Percentiles rank a stretch among this genome's conserved stretches.
These are phyloP conservation scores for Penicillium brevicompactum DNA, from an alignment of 2,329 filamentous ascomycete genomes.

Conservation along the genomic window DNA sequence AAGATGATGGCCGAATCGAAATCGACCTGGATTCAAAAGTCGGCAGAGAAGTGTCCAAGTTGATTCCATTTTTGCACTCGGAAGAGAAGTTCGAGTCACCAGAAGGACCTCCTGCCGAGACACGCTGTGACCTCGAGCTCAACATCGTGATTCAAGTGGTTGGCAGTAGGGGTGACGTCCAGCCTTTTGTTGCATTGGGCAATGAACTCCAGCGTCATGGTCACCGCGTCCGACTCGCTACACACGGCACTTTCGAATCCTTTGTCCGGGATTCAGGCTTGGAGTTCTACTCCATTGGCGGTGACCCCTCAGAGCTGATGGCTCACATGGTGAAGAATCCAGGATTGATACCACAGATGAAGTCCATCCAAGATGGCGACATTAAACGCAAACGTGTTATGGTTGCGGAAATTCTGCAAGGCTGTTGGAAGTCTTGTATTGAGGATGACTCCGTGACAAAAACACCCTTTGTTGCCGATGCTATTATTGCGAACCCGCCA, in stretches of 20 bases:
- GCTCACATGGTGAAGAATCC: conserved; percentile 51
- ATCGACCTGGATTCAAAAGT: conserved; percentile 25
- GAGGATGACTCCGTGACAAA: conserved; percentile 18
- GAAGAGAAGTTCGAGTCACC: conserved; percentile 1
- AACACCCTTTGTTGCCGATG: conserved; percentile 51
- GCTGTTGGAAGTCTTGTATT: conserved; percentile 36
- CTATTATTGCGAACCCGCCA: conserved; percentile 55
- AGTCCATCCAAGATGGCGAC: conserved; percentile 31
- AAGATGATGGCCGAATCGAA: conserved; percentile 25
- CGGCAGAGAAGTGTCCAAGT: conserved; percentile 17
- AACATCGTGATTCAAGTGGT: conserved; percentile 58
- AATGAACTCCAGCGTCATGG: conserved; percentile 49
- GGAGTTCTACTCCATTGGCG: conserved; percentile 59
- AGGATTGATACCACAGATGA: conserved; percentile 35
- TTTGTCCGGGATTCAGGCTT: conserved; percentile 54
- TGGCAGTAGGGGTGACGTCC: conserved; percentile 58
- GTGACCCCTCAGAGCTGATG: conserved; percentile 54
- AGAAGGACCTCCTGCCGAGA: background rate
- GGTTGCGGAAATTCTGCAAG: conserved; percentile 35
- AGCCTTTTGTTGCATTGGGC: conserved; percentile 59
- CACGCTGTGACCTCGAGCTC: conserved; percentile 24
- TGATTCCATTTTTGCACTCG: conserved; percentile 13
- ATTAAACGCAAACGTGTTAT: conserved; percentile 22
- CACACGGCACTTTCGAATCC: conserved; percentile 54
- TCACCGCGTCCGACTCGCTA: conserved; percentile 58